Percentiles rank a stretch among this genome's conserved stretches.
phyloP scores from a whole-genome alignment of 306 rosid genomes.

The Glycyrrhiza uralensis region DNA sequence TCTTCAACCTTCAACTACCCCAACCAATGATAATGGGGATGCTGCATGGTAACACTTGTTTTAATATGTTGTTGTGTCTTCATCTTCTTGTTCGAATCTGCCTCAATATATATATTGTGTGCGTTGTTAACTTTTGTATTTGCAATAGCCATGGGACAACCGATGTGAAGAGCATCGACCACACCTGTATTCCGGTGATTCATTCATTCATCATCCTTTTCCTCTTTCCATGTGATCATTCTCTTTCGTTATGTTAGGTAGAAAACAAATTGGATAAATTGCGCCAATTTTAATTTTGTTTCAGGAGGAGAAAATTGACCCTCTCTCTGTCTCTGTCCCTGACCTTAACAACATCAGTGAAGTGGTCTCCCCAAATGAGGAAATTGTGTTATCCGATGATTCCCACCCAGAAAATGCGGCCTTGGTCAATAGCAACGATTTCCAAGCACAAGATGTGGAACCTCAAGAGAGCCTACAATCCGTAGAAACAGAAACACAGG shows the following conservation, averaged over 20 bases:
- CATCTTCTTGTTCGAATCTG: background rate
- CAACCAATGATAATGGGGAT: background rate
- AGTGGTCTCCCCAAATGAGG: slow-evolving; percentile 6
- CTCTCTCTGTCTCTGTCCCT: background rate
- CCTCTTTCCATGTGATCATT: no score
- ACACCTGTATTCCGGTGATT: slow-evolving; percentile 28
- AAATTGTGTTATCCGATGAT: slow-evolving; percentile 21
- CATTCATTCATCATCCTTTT: no score
- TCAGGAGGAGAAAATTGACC: slow-evolving; percentile 27
- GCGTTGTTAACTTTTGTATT: background rate
- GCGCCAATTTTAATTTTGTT: background rate
- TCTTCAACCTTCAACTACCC: background rate
- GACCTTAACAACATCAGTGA: background rate
- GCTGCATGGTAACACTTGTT: slow-evolving; percentile 10
- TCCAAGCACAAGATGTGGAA: background rate
- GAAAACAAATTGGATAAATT: background rate
- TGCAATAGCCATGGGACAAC: background rate
- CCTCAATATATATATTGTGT: background rate
- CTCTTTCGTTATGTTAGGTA: background rate
- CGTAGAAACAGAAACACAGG: background rate
- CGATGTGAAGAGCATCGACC: background rate
- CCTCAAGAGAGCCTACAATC: background rate
- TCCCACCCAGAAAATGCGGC: slow-evolving; percentile 22
- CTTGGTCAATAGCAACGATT: background rate
- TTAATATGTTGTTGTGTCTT: background rate